phyloP scores from a whole-genome alignment of 805 yeast genomes.

The Candida xyloterini region DNA sequence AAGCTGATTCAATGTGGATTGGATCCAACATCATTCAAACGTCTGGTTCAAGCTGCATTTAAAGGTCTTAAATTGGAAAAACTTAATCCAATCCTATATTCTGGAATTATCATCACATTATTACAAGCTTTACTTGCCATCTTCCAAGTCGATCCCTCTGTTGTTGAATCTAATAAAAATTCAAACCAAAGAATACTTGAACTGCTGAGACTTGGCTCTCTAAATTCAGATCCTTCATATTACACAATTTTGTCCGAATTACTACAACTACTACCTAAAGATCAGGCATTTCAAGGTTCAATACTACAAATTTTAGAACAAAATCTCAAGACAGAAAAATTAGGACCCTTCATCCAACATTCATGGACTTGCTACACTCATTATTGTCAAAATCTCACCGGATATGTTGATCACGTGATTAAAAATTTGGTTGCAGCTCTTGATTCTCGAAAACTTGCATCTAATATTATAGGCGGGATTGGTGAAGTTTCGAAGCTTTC shows the following conservation, averaged over 20 bases:
- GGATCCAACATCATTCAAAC: conserved; percentile 35
- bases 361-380: conserved; percentile 30
- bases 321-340: conserved; percentile 25
- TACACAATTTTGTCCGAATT: conserved; percentile 32
- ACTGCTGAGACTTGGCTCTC: conserved; percentile 51
- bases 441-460: conserved; percentile 20
- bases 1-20: conserved; percentile 24
- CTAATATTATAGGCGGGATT: conserved; percentile 9
- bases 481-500: conserved; percentile 13
- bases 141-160: conserved; percentile 43
- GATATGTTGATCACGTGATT: conserved; percentile 7
- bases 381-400: conserved; percentile 8
- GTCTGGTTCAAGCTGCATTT: conserved; percentile 43
- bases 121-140: conserved; percentile 45
- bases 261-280: conserved; percentile 22
- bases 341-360: conserved; percentile 18
- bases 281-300: conserved; percentile 14
- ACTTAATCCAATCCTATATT: conserved; percentile 39
- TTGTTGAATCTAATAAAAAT: conserved; percentile 52
- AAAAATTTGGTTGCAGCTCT: conserved; percentile 14
- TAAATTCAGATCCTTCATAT: conserved; percentile 50
- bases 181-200: conserved; percentile 43
- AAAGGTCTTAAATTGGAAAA: conserved; percentile 40
- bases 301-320: conserved; percentile 17
- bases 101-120: conserved; percentile 46